A percentile compares a stretch with the other conserved stretches of the same genome.
These are phyloP conservation scores for Coemansia sp. DNA, from an alignment of 192 early-diverging fungal species.

Conservation along the genomic window DNA sequence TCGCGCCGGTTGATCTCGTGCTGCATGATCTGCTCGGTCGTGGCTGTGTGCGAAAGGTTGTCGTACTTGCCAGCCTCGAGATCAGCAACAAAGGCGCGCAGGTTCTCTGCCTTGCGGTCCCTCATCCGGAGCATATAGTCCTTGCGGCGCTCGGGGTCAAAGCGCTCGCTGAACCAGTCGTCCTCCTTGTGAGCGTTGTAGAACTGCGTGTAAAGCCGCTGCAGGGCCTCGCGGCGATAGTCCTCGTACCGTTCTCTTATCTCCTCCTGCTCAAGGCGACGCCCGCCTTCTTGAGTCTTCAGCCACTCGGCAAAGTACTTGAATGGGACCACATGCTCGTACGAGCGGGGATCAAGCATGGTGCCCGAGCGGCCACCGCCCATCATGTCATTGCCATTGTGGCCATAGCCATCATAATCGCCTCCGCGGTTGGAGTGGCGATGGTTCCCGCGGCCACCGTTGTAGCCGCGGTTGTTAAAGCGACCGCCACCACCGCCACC, in stretches of 20 bases:
- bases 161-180: conserved; percentile 93
- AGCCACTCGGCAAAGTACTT: conserved; percentile 73
- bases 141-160: conserved; percentile 72
- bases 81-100: conserved; percentile 61
- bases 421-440: conserved; percentile 44
- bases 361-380: conserved; percentile 19
- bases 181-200: conserved; percentile 73
- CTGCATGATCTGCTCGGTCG: conserved; percentile 48
- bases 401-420: conserved; percentile 38
- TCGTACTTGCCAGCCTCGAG: conserved; percentile 73
- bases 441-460: conserved; percentile 38
- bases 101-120: conserved; percentile 55
- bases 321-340: conserved; percentile 74
- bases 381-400: conserved; percentile 29
- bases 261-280: conserved; percentile 74
- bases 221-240: conserved; percentile 79
- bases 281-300: conserved; percentile 55
- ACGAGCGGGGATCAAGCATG: conserved; percentile 67
- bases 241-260: conserved; percentile 70
- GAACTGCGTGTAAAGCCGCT: conserved; percentile 67
- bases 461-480: conserved; percentile 26
- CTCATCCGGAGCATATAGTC: conserved; percentile 54
- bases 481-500: conserved; percentile 44
- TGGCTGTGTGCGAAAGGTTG: conserved; percentile 36
- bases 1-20: conserved; percentile 45